These are phyloP conservation scores for Syzygium oleosum DNA, from an alignment of 345 rosid genomes.

Conservation along the genomic window DNA sequence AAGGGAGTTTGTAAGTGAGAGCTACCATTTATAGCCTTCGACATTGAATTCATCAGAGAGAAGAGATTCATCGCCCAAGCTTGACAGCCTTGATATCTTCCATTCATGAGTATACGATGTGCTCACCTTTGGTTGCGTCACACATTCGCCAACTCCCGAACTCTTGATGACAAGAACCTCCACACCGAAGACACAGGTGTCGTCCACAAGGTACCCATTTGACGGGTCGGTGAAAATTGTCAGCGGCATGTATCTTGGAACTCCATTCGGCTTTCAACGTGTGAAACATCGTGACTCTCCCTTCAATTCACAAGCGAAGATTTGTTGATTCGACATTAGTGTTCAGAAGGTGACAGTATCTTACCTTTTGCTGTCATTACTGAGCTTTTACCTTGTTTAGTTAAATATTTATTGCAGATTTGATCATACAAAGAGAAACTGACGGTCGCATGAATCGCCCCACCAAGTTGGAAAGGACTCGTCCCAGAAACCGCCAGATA, in stretches of 20 bases:
- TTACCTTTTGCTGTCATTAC: not conserved
- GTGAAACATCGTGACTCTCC: not conserved
- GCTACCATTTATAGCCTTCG: not conserved
- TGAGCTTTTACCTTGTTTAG: not conserved
- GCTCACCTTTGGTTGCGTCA: not conserved
- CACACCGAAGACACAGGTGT: constrained; percentile 2
- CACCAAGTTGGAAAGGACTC: not conserved
- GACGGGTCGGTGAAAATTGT: not conserved
- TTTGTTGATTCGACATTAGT: not conserved
- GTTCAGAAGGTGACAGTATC: not conserved
- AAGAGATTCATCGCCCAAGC: rapidly evolving
- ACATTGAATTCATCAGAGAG: rapidly evolving
- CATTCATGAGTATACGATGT: not conserved
- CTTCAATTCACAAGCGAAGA: not conserved
- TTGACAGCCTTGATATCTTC: not conserved
- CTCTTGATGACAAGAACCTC: not conserved
- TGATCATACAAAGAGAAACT: constrained; percentile 3
- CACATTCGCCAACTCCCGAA: not conserved
- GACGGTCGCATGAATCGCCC: not conserved
- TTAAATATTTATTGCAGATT: not conserved
- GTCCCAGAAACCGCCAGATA: not conserved
- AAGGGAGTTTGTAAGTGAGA: not conserved
- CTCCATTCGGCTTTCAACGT: not conserved
- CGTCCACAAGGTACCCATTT: constrained; percentile 5
- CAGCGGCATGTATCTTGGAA: not conserved